These are phyloP conservation scores for Limonium bicolor DNA, from an alignment of 148 eudicot species.

Conservation along the genomic window DNA sequence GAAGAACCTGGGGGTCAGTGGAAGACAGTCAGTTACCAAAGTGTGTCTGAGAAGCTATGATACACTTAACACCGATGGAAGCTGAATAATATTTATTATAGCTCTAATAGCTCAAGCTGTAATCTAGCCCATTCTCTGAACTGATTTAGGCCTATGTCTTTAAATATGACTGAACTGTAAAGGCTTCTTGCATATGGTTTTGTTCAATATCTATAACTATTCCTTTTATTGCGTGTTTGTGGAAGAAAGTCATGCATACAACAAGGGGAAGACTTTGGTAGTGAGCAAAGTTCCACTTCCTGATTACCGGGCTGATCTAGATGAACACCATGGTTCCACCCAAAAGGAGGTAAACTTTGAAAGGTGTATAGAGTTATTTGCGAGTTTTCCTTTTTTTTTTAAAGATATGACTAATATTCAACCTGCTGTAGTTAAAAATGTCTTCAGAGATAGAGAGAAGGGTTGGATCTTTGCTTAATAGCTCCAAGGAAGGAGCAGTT, in stretches of 20 bases:
- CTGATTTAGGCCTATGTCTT: too few relatives aligned
- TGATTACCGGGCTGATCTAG: constrained; percentile 87
- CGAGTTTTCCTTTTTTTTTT: too few relatives aligned
- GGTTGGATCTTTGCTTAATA: too few relatives aligned
- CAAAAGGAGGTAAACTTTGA: constrained; percentile 69
- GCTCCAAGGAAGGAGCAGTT: too few relatives aligned
- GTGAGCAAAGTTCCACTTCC: constrained; percentile 92
- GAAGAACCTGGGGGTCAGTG: too few relatives aligned
- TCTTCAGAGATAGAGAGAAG: constrained; percentile 70
- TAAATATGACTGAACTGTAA: too few relatives aligned
- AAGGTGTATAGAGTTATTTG: neutral
- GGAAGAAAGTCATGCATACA: constrained; percentile 92
- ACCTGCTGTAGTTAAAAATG: constrained; percentile 57
- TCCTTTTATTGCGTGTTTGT: constrained; percentile 21
- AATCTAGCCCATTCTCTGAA: too few relatives aligned
- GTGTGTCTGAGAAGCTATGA: too few relatives aligned
- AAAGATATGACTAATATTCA: constrained; percentile 1
- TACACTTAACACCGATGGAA: too few relatives aligned
- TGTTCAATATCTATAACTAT: constrained; percentile 1
- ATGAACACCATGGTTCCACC: constrained; percentile 86
- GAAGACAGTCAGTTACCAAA: too few relatives aligned
- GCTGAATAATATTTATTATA: neutral
- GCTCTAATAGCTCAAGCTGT: neutral
- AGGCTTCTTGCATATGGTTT: too few relatives aligned
- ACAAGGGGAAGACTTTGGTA: constrained; percentile 88